These are phyloP conservation scores for Penicillium sp. DNA, from an alignment of 2,329 filamentous ascomycete species.

Conservation along the genomic window DNA sequence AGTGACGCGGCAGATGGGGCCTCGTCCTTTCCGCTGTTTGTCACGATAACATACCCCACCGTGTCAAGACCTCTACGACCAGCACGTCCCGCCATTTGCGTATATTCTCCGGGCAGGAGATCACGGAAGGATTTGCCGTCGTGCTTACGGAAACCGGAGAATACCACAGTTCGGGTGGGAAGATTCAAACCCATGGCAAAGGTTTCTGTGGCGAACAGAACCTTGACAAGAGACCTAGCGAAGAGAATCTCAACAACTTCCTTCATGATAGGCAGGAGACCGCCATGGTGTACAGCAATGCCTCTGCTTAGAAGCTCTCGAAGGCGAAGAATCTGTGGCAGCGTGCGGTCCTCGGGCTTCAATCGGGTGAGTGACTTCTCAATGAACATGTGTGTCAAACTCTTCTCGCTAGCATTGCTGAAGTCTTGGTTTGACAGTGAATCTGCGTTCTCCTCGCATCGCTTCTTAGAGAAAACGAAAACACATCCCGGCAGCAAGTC, in stretches of 20 bases:
- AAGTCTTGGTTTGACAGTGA: constrained; percentile 94
- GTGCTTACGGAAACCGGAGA: constrained; percentile 95
- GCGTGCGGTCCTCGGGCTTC: constrained; percentile 80
- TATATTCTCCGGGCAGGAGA: constrained; percentile 91
- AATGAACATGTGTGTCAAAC: constrained; percentile 94
- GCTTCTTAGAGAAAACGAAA: constrained; percentile 97
- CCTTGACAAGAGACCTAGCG: constrained; percentile 90
- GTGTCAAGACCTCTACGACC: constrained; percentile 89
- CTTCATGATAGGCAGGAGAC: constrained; percentile 92
- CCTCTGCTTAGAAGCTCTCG: constrained; percentile 82
- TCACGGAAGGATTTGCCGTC: constrained; percentile 91
- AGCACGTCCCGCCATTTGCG: constrained; percentile 95
- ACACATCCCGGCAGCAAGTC: constrained; percentile 89
- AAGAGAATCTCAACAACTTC: constrained; percentile 97
- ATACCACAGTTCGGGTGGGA: constrained; percentile 93
- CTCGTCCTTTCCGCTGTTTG: constrained; percentile 76
- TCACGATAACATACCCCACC: constrained; percentile 92
- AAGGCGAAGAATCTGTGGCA: constrained; percentile 90
- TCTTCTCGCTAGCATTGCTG: constrained; percentile 90
- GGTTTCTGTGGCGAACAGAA: constrained; percentile 95
- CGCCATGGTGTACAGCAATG: constrained; percentile 94
- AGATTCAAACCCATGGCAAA: constrained; percentile 98
- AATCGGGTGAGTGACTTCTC: constrained; percentile 90
- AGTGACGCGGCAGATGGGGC: constrained; percentile 81
- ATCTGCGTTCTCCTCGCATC: constrained; percentile 96